Conservation (phyloP, 1,139 yeast genomes). For the Candida neerlandica region DNA sequence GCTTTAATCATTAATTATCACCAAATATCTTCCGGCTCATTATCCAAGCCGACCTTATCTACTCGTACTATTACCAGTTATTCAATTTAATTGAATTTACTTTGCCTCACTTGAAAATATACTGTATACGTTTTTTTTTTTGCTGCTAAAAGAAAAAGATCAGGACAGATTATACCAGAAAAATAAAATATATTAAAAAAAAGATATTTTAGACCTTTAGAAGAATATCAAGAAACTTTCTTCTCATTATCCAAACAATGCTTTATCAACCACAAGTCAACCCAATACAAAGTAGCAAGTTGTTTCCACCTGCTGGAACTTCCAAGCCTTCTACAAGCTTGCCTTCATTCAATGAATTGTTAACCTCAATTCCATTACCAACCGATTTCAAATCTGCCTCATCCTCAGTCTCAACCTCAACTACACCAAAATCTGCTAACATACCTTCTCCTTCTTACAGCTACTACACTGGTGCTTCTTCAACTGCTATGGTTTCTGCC, state of each 20-base stretch:
- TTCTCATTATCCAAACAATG: neutral
- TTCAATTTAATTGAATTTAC: neutral
- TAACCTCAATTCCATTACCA: constrained; percentile 40
- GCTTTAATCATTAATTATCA: neutral
- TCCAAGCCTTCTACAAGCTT: constrained; percentile 19
- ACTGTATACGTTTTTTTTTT: neutral
- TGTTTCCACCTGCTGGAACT: constrained; percentile 1
- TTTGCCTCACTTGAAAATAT: neutral
- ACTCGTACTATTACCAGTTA: neutral
- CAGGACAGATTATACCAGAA: neutral
- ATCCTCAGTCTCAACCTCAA: constrained; percentile 6
- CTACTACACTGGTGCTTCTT: constrained; percentile 4
- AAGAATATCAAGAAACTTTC: neutral
- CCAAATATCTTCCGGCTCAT: neutral
- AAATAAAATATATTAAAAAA: neutral
- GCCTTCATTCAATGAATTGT: constrained; percentile 42
- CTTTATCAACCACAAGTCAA: constrained; percentile 4
- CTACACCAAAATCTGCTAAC: constrained; percentile 3
- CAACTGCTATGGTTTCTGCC: constrained; percentile 2
- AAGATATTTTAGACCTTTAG: neutral
- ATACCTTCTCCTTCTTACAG: constrained; percentile 9
- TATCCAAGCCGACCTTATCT: neutral
- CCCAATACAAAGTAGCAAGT: neutral
- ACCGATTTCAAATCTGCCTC: constrained; percentile 24
- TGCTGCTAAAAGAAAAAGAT: constrained; percentile 5